These are phyloP conservation scores for Gelatoporia subvermispora DNA, from an alignment of 768 basidiomycete genomes.

Conservation along the genomic window DNA sequence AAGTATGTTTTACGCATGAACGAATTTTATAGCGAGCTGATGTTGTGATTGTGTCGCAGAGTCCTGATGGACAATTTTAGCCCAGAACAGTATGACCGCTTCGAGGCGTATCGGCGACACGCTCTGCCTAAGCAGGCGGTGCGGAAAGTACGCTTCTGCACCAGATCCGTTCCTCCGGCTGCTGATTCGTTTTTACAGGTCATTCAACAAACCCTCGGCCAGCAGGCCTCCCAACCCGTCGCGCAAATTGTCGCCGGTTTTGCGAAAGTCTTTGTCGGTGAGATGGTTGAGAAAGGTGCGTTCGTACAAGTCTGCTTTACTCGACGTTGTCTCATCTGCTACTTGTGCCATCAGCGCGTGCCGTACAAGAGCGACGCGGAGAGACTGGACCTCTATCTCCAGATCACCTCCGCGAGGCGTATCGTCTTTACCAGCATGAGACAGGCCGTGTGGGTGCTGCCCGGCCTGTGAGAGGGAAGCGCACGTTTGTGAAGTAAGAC, in stretches of 20 bases:
- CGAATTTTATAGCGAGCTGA: not conserved
- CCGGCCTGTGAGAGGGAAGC: slow-evolving; percentile 62
- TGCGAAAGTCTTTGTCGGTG: slow-evolving; percentile 83
- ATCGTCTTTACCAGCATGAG: slow-evolving; percentile 76
- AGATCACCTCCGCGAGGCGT: slow-evolving; percentile 87
- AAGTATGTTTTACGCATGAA: slow-evolving; percentile 44
- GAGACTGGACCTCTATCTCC: slow-evolving; percentile 81
- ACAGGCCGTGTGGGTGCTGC: slow-evolving; percentile 80
- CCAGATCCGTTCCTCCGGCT: not conserved
- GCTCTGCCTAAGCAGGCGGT: slow-evolving; percentile 81
- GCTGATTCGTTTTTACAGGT: slow-evolving; percentile 40
- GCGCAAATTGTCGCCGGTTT: slow-evolving; percentile 89
- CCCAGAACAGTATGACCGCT: slow-evolving; percentile 79
- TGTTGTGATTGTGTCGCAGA: slow-evolving; percentile 32
- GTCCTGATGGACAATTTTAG: slow-evolving; percentile 88
- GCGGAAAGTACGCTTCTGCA: slow-evolving; percentile 57
- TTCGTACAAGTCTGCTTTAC: not conserved
- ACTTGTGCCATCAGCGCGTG: slow-evolving; percentile 50
- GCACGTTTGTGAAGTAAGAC: slow-evolving; percentile 61
- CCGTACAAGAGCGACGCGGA: slow-evolving; percentile 64
- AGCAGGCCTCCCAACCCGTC: slow-evolving; percentile 82
- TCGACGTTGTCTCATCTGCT: not conserved
- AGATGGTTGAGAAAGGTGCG: slow-evolving; percentile 84
- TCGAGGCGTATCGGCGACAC: slow-evolving; percentile 82
- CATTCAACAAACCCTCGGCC: slow-evolving; percentile 75